Base-by-base conservation (phyloP, 371 early-diverging fungal species). In the Zychaea mexicana region DNA sequence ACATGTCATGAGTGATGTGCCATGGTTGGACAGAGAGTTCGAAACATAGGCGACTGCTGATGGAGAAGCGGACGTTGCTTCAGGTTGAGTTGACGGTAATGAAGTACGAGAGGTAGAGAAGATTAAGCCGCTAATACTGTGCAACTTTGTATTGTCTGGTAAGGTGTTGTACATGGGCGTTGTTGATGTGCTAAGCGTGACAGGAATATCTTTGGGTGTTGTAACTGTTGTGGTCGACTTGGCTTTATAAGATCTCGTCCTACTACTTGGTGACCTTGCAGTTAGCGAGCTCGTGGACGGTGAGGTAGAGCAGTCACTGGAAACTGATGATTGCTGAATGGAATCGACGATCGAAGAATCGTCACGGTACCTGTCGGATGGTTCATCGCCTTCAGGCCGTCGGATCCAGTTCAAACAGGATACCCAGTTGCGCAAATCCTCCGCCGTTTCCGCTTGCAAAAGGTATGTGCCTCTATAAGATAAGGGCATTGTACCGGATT, bases 361-460 rank as follows among this genome's bases (percentile, higher is more conserved):
- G 12, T 62, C 62, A n/a, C 17, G 15, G 39, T 36, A 7, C 52
- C 31, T 49, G 22, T 13, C 5, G 49, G 49, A 49, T 49, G 49
- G 22, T 22, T 22, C n/a, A 9, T 22, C 49, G 24, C 42, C 42
- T 3, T 74, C 56, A 71, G 76, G 19, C 75, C 76, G n/a, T 6
- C 54, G 62, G 39, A 8, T 36, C 57, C 30, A 38, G 19, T 28
- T 57, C 12, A 66, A 32, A 30, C 57, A 46, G 1, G 32, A 15
- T 17, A 68, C 28, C 92, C 92, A 92, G 28, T 80, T 79, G 27
- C 72, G 70, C 82, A 88, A 67, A 13, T 91, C 91, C 2, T 85
- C 73, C 36, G 89, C 89, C 2, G 85, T 86, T 69, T 90, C 91
- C 1, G 91, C 90, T 72, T 89, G 88, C 21, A 88, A 64, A 17